Base-by-base conservation (phyloP, 2,329 filamentous ascomycete species). In the Colletotrichum spinosum region DNA sequence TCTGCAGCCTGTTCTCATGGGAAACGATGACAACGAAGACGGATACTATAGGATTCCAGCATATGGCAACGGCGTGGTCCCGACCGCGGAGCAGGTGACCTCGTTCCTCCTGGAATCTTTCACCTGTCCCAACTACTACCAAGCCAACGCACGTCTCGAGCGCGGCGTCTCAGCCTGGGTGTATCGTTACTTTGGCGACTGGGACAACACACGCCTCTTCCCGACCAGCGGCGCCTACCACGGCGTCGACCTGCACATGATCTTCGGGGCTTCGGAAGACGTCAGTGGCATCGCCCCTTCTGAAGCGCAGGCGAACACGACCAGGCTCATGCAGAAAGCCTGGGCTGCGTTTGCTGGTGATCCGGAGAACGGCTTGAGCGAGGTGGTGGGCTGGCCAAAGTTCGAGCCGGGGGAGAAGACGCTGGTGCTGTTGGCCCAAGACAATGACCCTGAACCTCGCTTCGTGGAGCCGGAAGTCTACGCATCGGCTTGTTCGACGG, bases 141-240 rank as follows among this genome's bases (percentile, higher is more conserved):
- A 81, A 33, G 79, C 77, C 4, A 62, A 69, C 2, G 76, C 76
- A 1, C 79, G 81, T 8, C 70, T 69, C 1, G 50, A 60, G 0
- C 69, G 78, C 25, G 74, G 71, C 6, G 74, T 83, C 2, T 74
- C 80, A 0, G 71, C 78, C 8, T 86, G 81, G 79, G 75, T 75
- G 4, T 83, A 80, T 51, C 80, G 82, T 37, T 86, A 83, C 69
- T 76, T 81, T 54, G 83, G 77, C 17, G 81, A 85, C 68, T 86
- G 81, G 80, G 68, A 79, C 37, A 85, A 84, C 61, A 79, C 80
- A 1, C 74, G 80, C 0, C 72, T 85, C 33, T 83, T 80, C 58
- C 75, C 76, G 0, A 76, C 73, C 6, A 83, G 80, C 45, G 81
- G 81, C 4, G 81, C 82, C 0, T 86, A 84, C 67, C 83, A 86